Conservation (phyloP, 78 protist genomes). For the Dictyostelium citrinum region DNA sequence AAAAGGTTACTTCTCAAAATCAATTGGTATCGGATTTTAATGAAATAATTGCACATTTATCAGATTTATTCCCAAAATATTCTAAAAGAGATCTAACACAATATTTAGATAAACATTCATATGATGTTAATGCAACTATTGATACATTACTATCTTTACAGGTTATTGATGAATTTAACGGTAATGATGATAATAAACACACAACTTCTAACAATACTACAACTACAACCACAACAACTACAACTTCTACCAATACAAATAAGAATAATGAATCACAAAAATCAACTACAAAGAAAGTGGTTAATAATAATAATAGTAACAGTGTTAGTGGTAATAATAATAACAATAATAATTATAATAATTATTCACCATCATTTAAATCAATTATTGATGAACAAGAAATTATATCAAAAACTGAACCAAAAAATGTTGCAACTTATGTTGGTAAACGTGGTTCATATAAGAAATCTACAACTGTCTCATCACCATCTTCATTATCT, state of each 20-base stretch:
- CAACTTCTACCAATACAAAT: background rate
- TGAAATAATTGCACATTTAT: background rate
- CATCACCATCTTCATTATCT: background rate
- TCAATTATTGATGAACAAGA: background rate
- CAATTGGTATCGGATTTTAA: background rate
- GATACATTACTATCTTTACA: background rate
- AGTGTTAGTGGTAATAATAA: too few species aligned
- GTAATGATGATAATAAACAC: background rate
- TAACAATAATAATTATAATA: too few species aligned
- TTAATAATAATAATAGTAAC: background rate
- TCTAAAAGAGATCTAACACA: background rate
- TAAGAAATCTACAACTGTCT: too few species aligned
- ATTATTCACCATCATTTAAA: background rate
- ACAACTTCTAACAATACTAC: background rate
- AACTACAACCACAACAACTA: background rate
- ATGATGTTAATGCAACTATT: background rate
- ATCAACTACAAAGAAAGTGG: background rate
- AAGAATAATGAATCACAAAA: background rate
- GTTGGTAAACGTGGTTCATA: background rate
- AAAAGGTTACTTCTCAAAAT: background rate
- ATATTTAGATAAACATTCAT: background rate
- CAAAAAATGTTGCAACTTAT: background rate
- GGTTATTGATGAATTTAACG: background rate
- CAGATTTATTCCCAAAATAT: conserved; percentile 5
- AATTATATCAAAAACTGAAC: background rate